Conservation (phyloP, 164 flowering plant genomes). For the Liquidambar formosana region DNA sequence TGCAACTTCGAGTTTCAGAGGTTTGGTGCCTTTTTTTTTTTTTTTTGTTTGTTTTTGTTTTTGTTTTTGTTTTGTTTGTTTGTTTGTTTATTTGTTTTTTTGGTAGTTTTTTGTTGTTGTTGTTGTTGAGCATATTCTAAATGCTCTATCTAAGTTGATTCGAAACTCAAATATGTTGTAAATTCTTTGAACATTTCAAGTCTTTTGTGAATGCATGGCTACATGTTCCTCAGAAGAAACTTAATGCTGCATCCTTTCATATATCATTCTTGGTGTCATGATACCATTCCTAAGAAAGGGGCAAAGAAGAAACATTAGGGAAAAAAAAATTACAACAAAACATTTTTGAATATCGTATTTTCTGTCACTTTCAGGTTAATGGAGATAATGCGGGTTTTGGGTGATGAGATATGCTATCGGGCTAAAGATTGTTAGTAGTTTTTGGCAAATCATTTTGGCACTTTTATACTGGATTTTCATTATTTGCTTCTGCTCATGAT, state of each 20-base stretch:
- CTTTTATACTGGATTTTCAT: not conserved
- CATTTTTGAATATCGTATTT: slow-evolving; percentile 1
- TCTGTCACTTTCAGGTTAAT: slow-evolving; percentile 54
- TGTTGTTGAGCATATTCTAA: not conserved
- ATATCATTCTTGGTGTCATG: not conserved
- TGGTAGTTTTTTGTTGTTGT: not conserved
- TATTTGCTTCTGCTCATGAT: slow-evolving; percentile 14
- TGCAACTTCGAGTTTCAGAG: slow-evolving; percentile 80
- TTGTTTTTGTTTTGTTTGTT: not conserved
- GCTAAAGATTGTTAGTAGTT: slow-evolving; percentile 79
- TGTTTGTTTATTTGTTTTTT: not conserved
- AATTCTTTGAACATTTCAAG: not conserved
- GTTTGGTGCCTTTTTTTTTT: slow-evolving; percentile 26
- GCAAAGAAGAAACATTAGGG: not conserved
- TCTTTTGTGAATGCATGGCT: not conserved
- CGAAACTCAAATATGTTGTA: not conserved
- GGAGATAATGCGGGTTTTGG: slow-evolving; percentile 92
- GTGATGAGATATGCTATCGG: slow-evolving; percentile 90
- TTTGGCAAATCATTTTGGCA: not conserved
- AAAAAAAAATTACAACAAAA: not conserved
- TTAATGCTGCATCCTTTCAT: not conserved
- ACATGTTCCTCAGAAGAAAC: too few species aligned
- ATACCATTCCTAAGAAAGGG: not conserved
- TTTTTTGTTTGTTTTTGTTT: too few species aligned
- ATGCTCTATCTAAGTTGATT: not conserved